Percentiles rank a stretch among this genome's conserved stretches.
Evolutionary conservation across 805 yeast genomes (phyloP).

Genomic region (Pichia thaimueangensis): DNA sequence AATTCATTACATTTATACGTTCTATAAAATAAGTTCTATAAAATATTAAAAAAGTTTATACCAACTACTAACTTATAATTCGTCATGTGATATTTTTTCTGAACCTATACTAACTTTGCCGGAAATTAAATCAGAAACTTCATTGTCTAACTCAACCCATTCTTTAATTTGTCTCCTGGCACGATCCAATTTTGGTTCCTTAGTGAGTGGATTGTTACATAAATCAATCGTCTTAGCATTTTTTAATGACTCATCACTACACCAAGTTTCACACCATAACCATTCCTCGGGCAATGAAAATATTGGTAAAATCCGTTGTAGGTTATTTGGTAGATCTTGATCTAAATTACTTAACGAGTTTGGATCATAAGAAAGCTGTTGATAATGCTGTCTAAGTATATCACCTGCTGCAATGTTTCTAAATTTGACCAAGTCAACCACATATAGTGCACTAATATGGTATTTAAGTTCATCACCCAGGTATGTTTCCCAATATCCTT

Average conservation of each 20-base stretch:
- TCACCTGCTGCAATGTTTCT: constrained; percentile 73
- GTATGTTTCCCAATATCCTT: constrained; percentile 78
- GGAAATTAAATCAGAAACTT: constrained; percentile 32
- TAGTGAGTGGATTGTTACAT: constrained; percentile 78
- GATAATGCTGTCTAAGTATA: constrained; percentile 75
- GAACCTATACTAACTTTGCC: neutral
- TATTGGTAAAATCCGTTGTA: constrained; percentile 64
- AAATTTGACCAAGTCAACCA: constrained; percentile 67
- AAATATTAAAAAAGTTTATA: too few species aligned
- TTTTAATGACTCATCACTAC: constrained; percentile 53
- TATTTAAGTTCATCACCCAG: constrained; percentile 55
- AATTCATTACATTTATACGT: too few species aligned
- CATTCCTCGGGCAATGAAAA: constrained; percentile 73
- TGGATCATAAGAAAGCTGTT: constrained; percentile 71
- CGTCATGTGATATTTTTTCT: constrained; percentile 4
- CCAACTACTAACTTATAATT: too few species aligned
- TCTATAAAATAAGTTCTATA: too few species aligned
- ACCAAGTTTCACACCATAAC: constrained; percentile 96
- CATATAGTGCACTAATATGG: constrained; percentile 80
- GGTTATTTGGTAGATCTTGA: constrained; percentile 88
- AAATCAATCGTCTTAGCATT: constrained; percentile 75
- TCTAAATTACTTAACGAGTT: constrained; percentile 75
- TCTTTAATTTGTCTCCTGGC: constrained; percentile 76
- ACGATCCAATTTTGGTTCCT: constrained; percentile 68
- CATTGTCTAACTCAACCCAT: constrained; percentile 63